Evolutionary conservation across 768 basidiomycete species (phyloP), one percentile per base, ranked within the genome.

Genomic region (Vishniacozyma victoriae): DNA sequence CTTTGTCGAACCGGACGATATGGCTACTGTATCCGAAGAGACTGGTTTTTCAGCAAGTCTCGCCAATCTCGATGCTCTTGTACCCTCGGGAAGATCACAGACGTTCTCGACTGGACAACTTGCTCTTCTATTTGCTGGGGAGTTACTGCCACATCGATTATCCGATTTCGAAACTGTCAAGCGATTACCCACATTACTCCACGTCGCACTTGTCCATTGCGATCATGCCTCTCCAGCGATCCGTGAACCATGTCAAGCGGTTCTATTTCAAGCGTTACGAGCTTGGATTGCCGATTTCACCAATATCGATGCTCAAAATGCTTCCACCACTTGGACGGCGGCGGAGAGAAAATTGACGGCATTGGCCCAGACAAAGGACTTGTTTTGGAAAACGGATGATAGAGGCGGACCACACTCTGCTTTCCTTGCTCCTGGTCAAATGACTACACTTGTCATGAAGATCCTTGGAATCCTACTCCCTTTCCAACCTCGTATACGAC

Each of bases 251-350:
- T 82, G 85, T 23, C 84, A 82, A 47, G 77, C 76, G n/a, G 83
- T 88, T 78, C 76, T 93, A 12, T 86, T 92, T 72, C 88, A 90
- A 59, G 60, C 89, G 3, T 74, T 93, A 41, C 84, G 87, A 9
- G 79, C 87, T 15, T 91, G 88, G 80, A 78, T 82, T 15, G 59
- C 55, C 41, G 64, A 67, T 33, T 42, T 48, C 2, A 55, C 48
- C 3, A 55, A 52, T 38, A 48, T 65, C 19, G 60, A 54, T 11
- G 15, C 51, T 12, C 46, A 50, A 6, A 60, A 63, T 29, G 59
- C 60, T 4, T 22, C 46, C 2, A 43, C 47, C 3, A 48, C 47
- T 1, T 69, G 70, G 70, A 25, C 46, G 3, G 49, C 40, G 14
- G 55, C 65, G 11, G 57, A 64, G 41, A 14, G 36, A 20, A 57